Base-by-base conservation (phyloP, 2,329 filamentous ascomycete species). In the Berkeleyomyces basicola region DNA sequence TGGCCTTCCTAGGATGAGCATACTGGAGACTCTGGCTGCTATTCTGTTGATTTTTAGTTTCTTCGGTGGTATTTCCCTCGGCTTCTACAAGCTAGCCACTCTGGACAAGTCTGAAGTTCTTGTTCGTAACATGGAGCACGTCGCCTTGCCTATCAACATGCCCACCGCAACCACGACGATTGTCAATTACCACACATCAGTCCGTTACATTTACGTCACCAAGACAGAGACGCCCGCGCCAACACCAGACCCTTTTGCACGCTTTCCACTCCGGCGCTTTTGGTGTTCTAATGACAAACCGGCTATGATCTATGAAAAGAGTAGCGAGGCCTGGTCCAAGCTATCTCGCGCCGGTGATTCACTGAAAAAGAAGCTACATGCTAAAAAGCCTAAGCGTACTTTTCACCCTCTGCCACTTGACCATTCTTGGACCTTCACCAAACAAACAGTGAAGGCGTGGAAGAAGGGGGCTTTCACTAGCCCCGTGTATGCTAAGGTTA, bases 281-380 rank as follows among this genome's bases (percentile, higher is more conserved):
- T 67, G 70, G 63, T 14, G 36, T 14, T 7, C 58, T n/a, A 59
- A 43, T 16, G 58, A 59, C 44, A 47, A 46, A 31, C 49, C 49
- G 10, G 31, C 49, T 55, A 9, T 37, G 31, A 55, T 31, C 49
- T 16, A 55, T 14, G 10, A 4, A 3, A 55, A 55, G 49, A 55
- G 49, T 7, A 39, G 10, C 33, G 37, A 37, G 14, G 33, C 49
- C 14, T 55, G 49, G 49, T 31, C 49, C 37, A 39, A 55, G 14
- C 11, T 55, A 2, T 31, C 31, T 55, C n/a, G n/a, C 37, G 7
- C 16, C 5, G 33, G 49, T 23, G 37, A 10, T 4, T 33, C 42
- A 7, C 40, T 46, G 4, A 59, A 59, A 23, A 44, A 59, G 31
- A 59, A 47, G 14, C n/a, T 59, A 14, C 31, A 14, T 16, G 16